Percentiles rank a stretch among this genome's conserved stretches.
Evolutionary conservation across 2,329 filamentous ascomycete species (phyloP).

Genomic region (Orbilia javanica): DNA sequence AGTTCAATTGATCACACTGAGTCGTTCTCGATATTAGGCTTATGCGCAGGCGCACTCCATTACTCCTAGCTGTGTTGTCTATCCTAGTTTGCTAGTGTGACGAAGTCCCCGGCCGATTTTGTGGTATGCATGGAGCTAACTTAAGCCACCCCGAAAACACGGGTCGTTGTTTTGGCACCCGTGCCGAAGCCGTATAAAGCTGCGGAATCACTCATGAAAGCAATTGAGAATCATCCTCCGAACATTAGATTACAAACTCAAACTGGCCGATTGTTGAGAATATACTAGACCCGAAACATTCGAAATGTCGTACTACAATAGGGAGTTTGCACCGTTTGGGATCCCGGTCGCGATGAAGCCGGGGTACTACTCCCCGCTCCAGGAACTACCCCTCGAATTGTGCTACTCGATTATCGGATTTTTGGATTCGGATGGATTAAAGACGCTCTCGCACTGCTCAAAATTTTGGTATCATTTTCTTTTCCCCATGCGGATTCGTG

Average conservation of each 20-base stretch:
- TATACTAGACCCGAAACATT: background rate
- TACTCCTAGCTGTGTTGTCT: too few species aligned
- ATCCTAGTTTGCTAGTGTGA: too few species aligned
- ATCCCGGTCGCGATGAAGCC: background rate
- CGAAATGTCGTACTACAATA: background rate
- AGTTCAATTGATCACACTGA: too few species aligned
- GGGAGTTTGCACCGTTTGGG: background rate
- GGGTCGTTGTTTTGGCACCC: background rate
- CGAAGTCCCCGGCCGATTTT: background rate
- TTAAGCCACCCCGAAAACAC: background rate
- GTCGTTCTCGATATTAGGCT: too few species aligned
- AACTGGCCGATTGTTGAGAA: background rate
- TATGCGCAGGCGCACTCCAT: too few species aligned
- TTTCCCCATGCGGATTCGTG: background rate
- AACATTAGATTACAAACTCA: background rate
- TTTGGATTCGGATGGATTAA: background rate
- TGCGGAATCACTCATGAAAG: background rate
- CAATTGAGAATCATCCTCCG: background rate
- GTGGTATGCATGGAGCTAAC: background rate
- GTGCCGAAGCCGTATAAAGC: background rate
- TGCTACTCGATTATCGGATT: background rate
- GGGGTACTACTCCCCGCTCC: background rate
- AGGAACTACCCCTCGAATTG: background rate
- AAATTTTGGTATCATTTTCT: background rate
- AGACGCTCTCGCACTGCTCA: background rate